Percentiles rank a stretch among this genome's conserved stretches.
Conservation (phyloP, 208 protist genomes). For the Trypanosoma lewisi region DNA sequence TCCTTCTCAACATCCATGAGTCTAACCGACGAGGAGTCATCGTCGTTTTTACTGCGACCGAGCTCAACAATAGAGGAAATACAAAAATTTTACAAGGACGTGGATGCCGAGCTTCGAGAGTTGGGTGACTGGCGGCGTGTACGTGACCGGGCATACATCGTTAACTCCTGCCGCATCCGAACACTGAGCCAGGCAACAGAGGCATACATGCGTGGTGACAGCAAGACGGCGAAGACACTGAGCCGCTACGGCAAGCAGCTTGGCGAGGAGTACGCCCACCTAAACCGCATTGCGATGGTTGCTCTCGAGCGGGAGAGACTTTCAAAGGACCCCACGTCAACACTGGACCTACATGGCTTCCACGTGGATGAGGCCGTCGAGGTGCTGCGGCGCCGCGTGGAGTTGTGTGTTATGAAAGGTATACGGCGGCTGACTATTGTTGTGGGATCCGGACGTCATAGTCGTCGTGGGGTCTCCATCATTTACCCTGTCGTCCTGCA, state of each 20-base stretch:
- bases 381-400: slow-evolving; percentile 64
- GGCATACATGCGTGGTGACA: slow-evolving; percentile 57
- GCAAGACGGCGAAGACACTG: slow-evolving; percentile 47
- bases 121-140: slow-evolving; percentile 79
- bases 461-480: slow-evolving; percentile 34
- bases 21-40: not conserved
- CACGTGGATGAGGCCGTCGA: slow-evolving; percentile 69
- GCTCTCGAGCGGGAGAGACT: slow-evolving; percentile 72
- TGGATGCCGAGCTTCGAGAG: slow-evolving; percentile 39
- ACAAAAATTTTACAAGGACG: slow-evolving; percentile 31
- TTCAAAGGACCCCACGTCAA: slow-evolving; percentile 27
- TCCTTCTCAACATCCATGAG: no score
- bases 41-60: not conserved
- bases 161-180: slow-evolving; percentile 59
- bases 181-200: slow-evolving; percentile 52
- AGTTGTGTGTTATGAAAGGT: slow-evolving; percentile 42
- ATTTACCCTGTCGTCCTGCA: slow-evolving; percentile 40
- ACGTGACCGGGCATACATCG: slow-evolving; percentile 56
- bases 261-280: slow-evolving; percentile 55
- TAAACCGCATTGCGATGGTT: slow-evolving; percentile 85
- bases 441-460: slow-evolving; percentile 66
- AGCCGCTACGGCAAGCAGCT: slow-evolving; percentile 58
- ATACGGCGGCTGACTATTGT: slow-evolving; percentile 57
- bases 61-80: slow-evolving; percentile 32
- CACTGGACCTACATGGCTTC: slow-evolving; percentile 82